These are phyloP conservation scores for Blastobotrys illinoisensis DNA, from an alignment of 1,139 yeast genomes.

Conservation along the genomic window DNA sequence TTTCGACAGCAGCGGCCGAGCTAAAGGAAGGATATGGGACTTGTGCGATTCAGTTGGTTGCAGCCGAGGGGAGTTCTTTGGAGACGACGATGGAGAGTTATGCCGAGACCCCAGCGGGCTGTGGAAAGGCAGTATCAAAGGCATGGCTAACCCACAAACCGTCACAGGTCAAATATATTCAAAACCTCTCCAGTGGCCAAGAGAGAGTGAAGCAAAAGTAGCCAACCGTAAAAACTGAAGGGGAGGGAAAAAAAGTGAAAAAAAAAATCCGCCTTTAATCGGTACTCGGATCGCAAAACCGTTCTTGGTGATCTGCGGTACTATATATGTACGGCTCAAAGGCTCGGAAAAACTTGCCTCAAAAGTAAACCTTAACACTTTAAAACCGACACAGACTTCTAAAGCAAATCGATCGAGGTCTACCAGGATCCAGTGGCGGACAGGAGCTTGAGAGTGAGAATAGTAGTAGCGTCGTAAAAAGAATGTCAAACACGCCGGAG, in stretches of 20 bases:
- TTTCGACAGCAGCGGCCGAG: conserved; percentile 10
- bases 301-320: neutral
- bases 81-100: conserved; percentile 3
- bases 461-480: neutral
- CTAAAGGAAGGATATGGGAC: neutral
- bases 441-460: no score
- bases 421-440: no score
- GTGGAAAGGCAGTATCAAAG: conserved; percentile 7
- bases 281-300: neutral
- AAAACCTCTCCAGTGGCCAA: neutral
- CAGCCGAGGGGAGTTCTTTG: conserved; percentile 5
- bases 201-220: neutral
- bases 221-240: neutral
- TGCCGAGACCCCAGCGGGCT: conserved; percentile 4
- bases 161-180: neutral
- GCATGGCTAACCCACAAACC: conserved; percentile 1
- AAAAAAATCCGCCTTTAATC: neutral
- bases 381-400: no score
- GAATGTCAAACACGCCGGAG: neutral
- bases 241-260: neutral
- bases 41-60: neutral
- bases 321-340: neutral
- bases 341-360: neutral
- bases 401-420: no score
- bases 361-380: neutral